phyloP scores from a whole-genome alignment of 768 basidiomycete genomes.

The Lactarius psammicola region DNA sequence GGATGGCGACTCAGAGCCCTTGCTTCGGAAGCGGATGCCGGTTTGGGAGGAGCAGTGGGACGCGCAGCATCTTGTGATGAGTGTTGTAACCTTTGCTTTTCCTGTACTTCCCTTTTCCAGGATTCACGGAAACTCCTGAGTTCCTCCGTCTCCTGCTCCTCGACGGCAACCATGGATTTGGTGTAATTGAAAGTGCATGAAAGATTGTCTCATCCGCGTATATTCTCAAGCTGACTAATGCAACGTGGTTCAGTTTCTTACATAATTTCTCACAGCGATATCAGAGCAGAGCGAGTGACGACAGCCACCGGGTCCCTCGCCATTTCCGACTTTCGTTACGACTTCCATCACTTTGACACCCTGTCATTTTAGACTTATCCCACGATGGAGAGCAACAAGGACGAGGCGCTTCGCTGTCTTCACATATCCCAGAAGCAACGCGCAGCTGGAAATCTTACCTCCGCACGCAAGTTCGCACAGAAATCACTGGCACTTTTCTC shows the following conservation, averaged over 20 bases:
- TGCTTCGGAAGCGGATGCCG: conserved; percentile 7
- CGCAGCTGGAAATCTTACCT: conserved; percentile 64
- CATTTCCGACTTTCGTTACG: not conserved
- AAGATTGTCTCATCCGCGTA: not conserved
- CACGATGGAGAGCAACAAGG: conserved; percentile 82
- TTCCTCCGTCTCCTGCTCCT: conserved; percentile 51
- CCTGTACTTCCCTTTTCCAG: conserved; percentile 67
- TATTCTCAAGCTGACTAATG: conserved; percentile 9
- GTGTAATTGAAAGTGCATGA: not conserved
- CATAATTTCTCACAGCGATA: conserved; percentile 1
- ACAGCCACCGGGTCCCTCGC: not conserved
- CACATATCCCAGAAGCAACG: conserved; percentile 74
- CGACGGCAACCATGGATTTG: conserved; percentile 8
- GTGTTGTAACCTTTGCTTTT: conserved; percentile 26
- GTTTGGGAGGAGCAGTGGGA: conserved; percentile 18
- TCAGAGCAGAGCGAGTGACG: not conserved
- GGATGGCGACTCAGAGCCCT: not conserved
- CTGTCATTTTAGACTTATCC: not conserved
- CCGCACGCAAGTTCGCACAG: conserved; percentile 85
- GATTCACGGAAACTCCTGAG: conserved; percentile 66
- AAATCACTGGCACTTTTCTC: conserved; percentile 84
- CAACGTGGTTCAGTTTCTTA: not conserved
- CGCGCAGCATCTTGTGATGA: not conserved
- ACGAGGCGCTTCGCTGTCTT: conserved; percentile 84
- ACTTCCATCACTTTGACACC: not conserved